These are phyloP conservation scores for Dipteronia sinensis DNA, from an alignment of 345 rosid genomes.

Conservation along the genomic window DNA sequence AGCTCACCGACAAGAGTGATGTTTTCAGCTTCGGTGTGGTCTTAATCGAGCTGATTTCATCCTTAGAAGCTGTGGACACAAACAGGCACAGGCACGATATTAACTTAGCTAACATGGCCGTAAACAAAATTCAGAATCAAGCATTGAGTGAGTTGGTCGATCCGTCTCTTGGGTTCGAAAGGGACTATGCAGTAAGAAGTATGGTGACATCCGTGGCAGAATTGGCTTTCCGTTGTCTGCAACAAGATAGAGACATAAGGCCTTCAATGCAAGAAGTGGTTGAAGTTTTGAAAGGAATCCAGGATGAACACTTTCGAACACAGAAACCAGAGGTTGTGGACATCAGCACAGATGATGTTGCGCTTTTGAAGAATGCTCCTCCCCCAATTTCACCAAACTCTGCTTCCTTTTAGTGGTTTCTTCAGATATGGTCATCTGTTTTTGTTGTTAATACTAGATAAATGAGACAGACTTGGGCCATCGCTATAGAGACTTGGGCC, in stretches of 20 bases:
- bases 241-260: conserved; percentile 72
- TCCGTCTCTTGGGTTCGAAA: conserved; percentile 62
- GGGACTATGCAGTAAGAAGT: conserved; percentile 38
- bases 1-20: conserved; percentile 80
- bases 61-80: conserved; percentile 70
- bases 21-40: conserved; percentile 95
- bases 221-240: conserved; percentile 77
- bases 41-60: conserved; percentile 66
- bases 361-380: conserved; percentile 45
- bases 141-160: conserved; percentile 69
- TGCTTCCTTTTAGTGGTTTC: not conserved
- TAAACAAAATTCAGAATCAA: conserved; percentile 65
- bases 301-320: conserved; percentile 30
- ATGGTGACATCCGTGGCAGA: conserved; percentile 58
- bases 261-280: conserved; percentile 77
- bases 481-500: not conserved
- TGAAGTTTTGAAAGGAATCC: conserved; percentile 47
- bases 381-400: conserved; percentile 57
- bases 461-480: not conserved
- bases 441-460: not conserved
- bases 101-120: conserved; percentile 77
- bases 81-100: conserved; percentile 64
- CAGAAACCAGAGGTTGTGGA: conserved; percentile 44
- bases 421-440: not conserved
- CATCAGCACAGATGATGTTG: conserved; percentile 49